Conservation (phyloP, 1,284 basidiomycete genomes). For the Trichosporon inkin region DNA sequence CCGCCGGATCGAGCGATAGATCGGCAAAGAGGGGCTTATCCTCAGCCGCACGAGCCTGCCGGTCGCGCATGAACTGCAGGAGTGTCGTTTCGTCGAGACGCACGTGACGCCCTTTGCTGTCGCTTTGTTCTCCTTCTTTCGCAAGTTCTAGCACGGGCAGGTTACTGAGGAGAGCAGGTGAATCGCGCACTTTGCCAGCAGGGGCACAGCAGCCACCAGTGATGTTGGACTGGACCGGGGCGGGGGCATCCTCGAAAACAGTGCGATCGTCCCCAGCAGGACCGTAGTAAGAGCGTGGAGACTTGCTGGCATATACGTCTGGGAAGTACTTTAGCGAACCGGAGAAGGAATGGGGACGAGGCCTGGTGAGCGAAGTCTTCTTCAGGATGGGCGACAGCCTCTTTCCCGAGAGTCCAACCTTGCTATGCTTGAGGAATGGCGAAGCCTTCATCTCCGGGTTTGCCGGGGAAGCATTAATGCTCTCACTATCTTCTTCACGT, state of each 20-base stretch:
- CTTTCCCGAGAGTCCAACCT: neutral
- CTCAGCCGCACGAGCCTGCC: neutral
- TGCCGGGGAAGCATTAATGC: neutral
- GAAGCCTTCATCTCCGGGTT: neutral
- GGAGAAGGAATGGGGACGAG: neutral
- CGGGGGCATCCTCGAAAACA: neutral
- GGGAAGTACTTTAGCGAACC: neutral
- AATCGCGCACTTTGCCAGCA: too few species aligned
- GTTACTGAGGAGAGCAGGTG: too few species aligned
- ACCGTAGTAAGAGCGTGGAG: neutral
- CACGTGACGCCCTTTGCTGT: neutral
- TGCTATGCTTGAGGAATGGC: neutral
- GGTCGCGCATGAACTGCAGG: neutral
- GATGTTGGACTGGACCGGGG: too few species aligned
- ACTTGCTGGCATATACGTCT: neutral
- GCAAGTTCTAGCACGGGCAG: neutral
- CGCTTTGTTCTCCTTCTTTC: neutral
- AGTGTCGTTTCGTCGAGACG: neutral
- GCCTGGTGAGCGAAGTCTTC: neutral
- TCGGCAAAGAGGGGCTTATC: neutral
- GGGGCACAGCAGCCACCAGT: too few species aligned
- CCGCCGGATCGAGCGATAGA: neutral
- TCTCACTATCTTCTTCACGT: neutral
- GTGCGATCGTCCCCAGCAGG: too few species aligned
- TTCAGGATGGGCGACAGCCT: neutral